A percentile compares a stretch with the other conserved stretches of the same genome.
phyloP scores from a whole-genome alignment of 2,329 filamentous ascomycete species.

The Aspergillus jensenii region DNA sequence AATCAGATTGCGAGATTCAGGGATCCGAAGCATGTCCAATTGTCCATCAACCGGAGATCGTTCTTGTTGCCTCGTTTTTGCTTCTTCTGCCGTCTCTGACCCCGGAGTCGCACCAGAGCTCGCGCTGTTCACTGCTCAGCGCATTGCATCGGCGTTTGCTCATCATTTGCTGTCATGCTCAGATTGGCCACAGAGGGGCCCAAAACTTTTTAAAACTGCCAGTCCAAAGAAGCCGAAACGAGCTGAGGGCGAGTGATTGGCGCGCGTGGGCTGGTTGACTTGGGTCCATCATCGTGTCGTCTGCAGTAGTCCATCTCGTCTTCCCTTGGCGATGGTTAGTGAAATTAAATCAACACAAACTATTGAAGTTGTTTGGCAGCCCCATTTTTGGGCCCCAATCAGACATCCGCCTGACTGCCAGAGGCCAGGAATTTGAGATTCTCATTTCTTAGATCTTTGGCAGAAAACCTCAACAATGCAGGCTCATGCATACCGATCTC shows the following conservation, averaged over 20 bases:
- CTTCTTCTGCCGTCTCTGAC: background rate
- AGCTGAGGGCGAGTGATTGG: background rate
- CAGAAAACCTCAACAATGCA: too few species aligned
- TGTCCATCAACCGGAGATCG: background rate
- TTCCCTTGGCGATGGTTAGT: conserved; percentile 4
- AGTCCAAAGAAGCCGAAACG: conserved; percentile 2
- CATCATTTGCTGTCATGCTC: conserved; percentile 9
- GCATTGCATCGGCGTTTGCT: background rate
- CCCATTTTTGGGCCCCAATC: background rate
- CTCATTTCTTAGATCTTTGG: background rate
- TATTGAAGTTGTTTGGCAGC: background rate
- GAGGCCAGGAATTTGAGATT: background rate
- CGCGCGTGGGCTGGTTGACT: background rate
- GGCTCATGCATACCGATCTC: background rate
- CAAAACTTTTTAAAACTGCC: background rate
- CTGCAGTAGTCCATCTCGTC: background rate
- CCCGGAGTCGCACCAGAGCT: too few species aligned
- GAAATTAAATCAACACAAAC: background rate
- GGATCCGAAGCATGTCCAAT: background rate
- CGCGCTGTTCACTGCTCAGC: background rate
- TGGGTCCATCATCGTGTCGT: background rate
- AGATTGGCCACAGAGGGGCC: conserved; percentile 7
- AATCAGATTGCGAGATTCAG: background rate
- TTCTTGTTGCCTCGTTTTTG: conserved; percentile 1
- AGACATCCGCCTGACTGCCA: background rate